phyloP scores from a whole-genome alignment of 768 basidiomycete genomes.

The Phaeotremella skinneri region DNA sequence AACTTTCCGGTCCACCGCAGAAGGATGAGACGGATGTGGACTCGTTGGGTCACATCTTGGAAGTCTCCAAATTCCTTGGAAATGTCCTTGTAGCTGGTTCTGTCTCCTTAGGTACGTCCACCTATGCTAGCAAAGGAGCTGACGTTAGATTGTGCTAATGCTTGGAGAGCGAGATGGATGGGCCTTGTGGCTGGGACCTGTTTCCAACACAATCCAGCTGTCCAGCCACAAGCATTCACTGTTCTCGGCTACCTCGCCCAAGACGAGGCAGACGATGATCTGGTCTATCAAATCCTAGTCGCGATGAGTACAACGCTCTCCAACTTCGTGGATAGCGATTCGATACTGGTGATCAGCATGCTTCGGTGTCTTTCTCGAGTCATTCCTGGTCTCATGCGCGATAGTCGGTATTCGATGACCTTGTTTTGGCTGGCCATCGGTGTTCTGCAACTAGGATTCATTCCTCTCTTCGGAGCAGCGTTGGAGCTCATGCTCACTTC shows the following conservation, averaged over 20 bases:
- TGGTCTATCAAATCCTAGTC: slow-evolving; percentile 87
- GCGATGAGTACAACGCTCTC: slow-evolving; percentile 72
- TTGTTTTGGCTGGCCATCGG: slow-evolving; percentile 88
- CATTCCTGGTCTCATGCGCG: slow-evolving; percentile 65
- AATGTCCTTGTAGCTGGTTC: slow-evolving; percentile 65
- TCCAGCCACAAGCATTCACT: slow-evolving; percentile 84
- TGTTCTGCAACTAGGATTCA: slow-evolving; percentile 72
- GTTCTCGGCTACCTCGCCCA: slow-evolving; percentile 77
- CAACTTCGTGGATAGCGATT: slow-evolving; percentile 66
- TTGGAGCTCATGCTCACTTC: slow-evolving; percentile 64
- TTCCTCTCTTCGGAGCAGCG: slow-evolving; percentile 65
- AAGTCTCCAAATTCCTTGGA: slow-evolving; percentile 63
- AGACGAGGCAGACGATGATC: slow-evolving; percentile 85
- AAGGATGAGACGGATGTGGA: slow-evolving; percentile 56
- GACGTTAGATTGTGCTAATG: slow-evolving; percentile 58
- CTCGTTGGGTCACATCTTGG: slow-evolving; percentile 65
- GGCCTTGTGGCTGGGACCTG: slow-evolving; percentile 80
- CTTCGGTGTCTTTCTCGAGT: slow-evolving; percentile 78
- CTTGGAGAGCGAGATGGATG: slow-evolving; percentile 94
- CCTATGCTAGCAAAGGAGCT: slow-evolving; percentile 56
- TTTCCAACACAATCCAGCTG: slow-evolving; percentile 80
- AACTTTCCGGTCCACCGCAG: slow-evolving; percentile 46
- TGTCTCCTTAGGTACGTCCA: slow-evolving; percentile 64
- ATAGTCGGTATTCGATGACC: slow-evolving; percentile 66
- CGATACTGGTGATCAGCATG: slow-evolving; percentile 77